Conservation (phyloP, 2,329 filamentous ascomycete genomes). For the Annulohypoxylon truncatum region DNA sequence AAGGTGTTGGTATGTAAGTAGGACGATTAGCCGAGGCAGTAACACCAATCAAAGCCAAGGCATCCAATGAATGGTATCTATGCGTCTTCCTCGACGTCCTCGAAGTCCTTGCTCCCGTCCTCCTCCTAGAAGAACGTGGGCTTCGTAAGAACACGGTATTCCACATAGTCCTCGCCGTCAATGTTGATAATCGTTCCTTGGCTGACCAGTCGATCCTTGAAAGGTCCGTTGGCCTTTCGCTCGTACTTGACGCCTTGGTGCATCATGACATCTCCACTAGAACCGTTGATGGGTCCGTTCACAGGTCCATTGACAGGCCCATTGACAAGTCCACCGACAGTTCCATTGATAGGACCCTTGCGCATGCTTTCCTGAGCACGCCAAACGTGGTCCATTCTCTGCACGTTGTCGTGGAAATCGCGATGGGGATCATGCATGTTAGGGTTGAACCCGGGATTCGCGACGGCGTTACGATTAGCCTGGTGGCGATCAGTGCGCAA, state of each 20-base stretch:
- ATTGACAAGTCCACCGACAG: no score
- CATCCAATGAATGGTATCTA: background rate
- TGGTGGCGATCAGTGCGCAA: conserved; percentile 63
- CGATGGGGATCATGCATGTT: conserved; percentile 45
- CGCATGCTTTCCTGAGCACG: conserved; percentile 59
- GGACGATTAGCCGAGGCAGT: background rate
- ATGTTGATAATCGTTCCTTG: conserved; percentile 71
- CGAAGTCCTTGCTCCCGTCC: background rate
- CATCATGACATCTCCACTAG: conserved; percentile 64
- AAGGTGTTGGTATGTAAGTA: background rate
- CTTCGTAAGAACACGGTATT: conserved; percentile 73
- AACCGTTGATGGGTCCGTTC: background rate
- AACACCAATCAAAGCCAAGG: background rate
- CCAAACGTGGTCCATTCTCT: conserved; percentile 67
- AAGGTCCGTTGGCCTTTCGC: conserved; percentile 69
- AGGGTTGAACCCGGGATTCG: background rate
- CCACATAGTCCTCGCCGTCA: conserved; percentile 74
- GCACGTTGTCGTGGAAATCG: conserved; percentile 62
- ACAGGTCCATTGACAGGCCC: conserved; percentile 51
- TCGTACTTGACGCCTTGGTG: conserved; percentile 72
- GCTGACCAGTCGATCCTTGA: conserved; percentile 72
- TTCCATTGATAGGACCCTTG: conserved; percentile 47
- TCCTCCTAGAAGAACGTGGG: conserved; percentile 66
- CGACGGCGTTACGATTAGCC: conserved; percentile 54
- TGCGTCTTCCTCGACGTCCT: background rate